Conservation (phyloP, 768 basidiomycete species). For the Cubamyces lactineus region DNA sequence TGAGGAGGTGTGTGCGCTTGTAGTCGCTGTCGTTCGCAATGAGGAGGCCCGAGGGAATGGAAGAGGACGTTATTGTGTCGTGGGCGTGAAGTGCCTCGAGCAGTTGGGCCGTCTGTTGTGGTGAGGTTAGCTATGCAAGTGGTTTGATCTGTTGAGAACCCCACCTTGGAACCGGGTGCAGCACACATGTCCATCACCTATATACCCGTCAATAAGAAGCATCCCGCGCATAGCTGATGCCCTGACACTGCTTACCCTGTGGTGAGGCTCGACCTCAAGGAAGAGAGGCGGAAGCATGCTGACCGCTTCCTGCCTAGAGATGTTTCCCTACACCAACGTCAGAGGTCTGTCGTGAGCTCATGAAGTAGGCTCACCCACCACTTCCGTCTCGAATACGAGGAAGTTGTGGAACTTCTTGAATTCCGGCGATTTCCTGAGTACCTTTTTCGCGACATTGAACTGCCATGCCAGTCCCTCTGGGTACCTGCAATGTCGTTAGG, state of each 20-base stretch:
- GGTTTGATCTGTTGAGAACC: constrained; percentile 1
- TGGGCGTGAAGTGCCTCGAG: constrained; percentile 92
- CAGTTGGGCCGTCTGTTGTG: constrained; percentile 83
- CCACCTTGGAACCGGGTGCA: constrained; percentile 94
- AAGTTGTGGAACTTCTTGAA: constrained; percentile 97
- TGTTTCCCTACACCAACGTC: constrained; percentile 69
- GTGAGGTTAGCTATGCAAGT: background rate
- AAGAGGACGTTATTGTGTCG: constrained; percentile 62
- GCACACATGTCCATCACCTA: constrained; percentile 98
- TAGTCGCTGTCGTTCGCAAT: constrained; percentile 96
- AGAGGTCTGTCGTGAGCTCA: background rate
- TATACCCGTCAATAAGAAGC: background rate
- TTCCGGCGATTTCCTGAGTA: constrained; percentile 82
- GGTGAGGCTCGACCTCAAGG: constrained; percentile 92
- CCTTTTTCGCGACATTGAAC: constrained; percentile 87
- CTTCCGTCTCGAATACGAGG: constrained; percentile 96
- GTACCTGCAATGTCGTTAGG: constrained; percentile 60
- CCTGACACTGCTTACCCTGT: constrained; percentile 52
- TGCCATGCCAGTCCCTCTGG: constrained; percentile 97
- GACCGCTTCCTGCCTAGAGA: constrained; percentile 95
- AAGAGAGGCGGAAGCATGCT: constrained; percentile 99
- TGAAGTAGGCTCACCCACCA: constrained; percentile 53
- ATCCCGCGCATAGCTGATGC: background rate
- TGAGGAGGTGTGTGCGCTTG: constrained; percentile 93
- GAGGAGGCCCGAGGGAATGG: constrained; percentile 81